phyloP scores from a whole-genome alignment of 768 basidiomycete genomes.

The Hemileccinum rubropunctum region DNA sequence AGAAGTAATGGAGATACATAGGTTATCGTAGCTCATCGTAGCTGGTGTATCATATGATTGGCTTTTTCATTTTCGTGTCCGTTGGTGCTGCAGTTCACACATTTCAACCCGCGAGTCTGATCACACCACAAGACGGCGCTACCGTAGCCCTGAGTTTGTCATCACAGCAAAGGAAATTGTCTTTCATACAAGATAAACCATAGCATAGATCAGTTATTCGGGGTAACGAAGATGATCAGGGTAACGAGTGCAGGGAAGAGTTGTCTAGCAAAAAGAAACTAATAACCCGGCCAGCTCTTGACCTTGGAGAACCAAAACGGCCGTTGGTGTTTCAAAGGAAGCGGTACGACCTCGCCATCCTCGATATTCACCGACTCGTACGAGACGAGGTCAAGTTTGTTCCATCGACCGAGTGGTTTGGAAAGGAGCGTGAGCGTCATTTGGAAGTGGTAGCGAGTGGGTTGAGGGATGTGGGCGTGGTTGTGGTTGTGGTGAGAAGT shows the following conservation, averaged over 20 bases:
- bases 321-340: slow-evolving; percentile 78
- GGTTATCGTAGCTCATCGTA: slow-evolving; percentile 21
- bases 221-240: too few species aligned
- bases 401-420: slow-evolving; percentile 76
- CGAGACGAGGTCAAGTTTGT: slow-evolving; percentile 67
- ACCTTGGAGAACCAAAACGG: slow-evolving; percentile 97
- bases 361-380: slow-evolving; percentile 79
- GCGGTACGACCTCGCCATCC: slow-evolving; percentile 66
- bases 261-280: not conserved
- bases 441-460: slow-evolving; percentile 60
- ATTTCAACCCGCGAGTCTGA: too few species aligned
- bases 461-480: slow-evolving; percentile 15
- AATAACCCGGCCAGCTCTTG: slow-evolving; percentile 51
- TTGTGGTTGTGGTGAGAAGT: slow-evolving; percentile 3
- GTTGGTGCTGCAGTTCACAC: not conserved
- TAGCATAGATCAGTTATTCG: too few species aligned
- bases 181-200: too few species aligned
- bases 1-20: slow-evolving; percentile 33
- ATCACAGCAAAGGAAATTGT: too few species aligned
- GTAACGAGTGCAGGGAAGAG: not conserved
- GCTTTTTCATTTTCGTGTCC: not conserved
- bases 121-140: too few species aligned
- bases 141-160: too few species aligned
- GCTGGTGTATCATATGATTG: slow-evolving; percentile 31
- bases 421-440: slow-evolving; percentile 74